Evolutionary conservation across 345 rosid species (phyloP).

Genomic region (Rhizophora apiculata): DNA sequence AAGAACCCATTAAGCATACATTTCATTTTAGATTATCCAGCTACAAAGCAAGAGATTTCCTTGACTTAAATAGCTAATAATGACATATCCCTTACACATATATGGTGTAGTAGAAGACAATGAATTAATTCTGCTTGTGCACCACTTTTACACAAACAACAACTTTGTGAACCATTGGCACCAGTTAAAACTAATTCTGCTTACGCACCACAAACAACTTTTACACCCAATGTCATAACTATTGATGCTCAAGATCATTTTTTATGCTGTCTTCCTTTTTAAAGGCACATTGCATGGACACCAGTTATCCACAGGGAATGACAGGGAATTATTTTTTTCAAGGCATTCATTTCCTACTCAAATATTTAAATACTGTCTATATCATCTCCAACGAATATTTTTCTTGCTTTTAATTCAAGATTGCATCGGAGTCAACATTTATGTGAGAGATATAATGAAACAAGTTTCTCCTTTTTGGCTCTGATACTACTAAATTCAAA

Average conservation of each 20-base stretch:
- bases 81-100: too few species aligned
- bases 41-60: too few species aligned
- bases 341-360: background rate
- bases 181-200: too few species aligned
- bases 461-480: conserved; percentile 15
- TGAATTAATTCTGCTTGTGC: too few species aligned
- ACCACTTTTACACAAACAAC: too few species aligned
- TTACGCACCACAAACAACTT: too few species aligned
- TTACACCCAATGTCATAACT: too few species aligned
- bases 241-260: background rate
- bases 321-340: background rate
- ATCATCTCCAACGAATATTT: background rate
- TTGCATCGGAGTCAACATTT: conserved; percentile 21
- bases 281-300: background rate
- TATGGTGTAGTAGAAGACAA: too few species aligned
- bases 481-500: background rate
- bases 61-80: too few species aligned
- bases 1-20: too few species aligned
- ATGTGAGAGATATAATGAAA: conserved; percentile 16
- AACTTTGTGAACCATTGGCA: too few species aligned
- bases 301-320: background rate
- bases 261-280: background rate
- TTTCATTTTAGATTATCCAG: too few species aligned
- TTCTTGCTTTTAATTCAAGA: background rate
- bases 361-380: background rate